Percentiles rank a stretch among this genome's conserved stretches.
Conservation (phyloP, 495 filamentous ascomycete genomes). For the Trichoderma erinaceum region DNA sequence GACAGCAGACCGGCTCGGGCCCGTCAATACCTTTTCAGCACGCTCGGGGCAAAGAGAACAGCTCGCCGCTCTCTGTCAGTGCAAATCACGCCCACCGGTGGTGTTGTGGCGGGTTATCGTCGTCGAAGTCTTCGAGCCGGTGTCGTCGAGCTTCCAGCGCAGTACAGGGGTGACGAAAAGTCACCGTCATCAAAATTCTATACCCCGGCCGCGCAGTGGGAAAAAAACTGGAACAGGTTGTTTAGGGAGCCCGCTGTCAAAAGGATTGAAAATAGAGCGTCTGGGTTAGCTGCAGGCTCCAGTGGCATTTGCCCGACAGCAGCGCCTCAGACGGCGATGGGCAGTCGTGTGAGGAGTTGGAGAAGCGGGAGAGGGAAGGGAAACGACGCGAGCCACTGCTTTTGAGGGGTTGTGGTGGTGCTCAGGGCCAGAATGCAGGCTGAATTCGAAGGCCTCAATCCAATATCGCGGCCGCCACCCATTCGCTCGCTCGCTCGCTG, state of each 20-base stretch:
- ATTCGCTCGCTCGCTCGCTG: background rate
- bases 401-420: constrained; percentile 1
- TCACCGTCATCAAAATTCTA: background rate
- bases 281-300: background rate
- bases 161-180: constrained; percentile 5
- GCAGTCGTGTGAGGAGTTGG: background rate
- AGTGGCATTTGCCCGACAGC: constrained; percentile 6
- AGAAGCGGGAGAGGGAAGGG: background rate
- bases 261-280: background rate
- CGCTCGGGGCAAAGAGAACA: background rate
- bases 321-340: constrained; percentile 5
- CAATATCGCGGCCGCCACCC: background rate
- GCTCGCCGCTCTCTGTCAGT: background rate
- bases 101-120: constrained; percentile 1
- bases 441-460: background rate
- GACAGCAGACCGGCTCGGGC: background rate
- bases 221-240: background rate
- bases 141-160: background rate
- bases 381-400: background rate
- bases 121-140: background rate
- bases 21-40: background rate
- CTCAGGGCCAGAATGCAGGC: constrained; percentile 3
- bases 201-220: background rate
- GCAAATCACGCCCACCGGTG: background rate
- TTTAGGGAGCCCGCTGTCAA: constrained; percentile 11